These are phyloP conservation scores for Coix lacrymajobi DNA, from an alignment of 176 grass and related monocot species.

Conservation along the genomic window DNA sequence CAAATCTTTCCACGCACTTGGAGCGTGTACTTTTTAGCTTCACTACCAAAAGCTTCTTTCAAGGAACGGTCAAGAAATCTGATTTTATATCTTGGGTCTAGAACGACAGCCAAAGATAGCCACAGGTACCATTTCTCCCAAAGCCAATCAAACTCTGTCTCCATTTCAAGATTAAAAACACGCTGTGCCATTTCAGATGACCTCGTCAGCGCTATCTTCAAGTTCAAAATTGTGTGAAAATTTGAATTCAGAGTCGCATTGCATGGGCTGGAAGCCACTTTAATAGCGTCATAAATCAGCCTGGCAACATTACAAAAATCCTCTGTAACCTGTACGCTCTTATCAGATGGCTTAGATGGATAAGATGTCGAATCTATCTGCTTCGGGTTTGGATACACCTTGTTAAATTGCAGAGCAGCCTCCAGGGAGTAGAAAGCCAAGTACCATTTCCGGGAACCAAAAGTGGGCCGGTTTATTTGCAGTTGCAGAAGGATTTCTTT, in stretches of 20 bases:
- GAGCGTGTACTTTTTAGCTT: neutral
- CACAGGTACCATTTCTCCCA: slow-evolving; percentile 12
- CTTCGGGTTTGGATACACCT: neutral
- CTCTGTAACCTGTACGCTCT: neutral
- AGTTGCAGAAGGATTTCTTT: neutral
- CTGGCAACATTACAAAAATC: neutral
- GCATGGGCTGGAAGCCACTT: neutral
- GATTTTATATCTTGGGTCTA: slow-evolving; percentile 26
- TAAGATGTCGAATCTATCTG: no score
- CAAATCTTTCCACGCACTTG: slow-evolving; percentile 7
- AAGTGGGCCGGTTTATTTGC: neutral
- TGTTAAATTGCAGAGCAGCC: neutral
- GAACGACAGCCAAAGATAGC: neutral
- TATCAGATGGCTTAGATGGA: neutral
- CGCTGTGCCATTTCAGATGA: neutral
- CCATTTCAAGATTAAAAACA: neutral
- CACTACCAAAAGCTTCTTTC: neutral
- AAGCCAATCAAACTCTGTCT: neutral
- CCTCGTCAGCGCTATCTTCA: neutral
- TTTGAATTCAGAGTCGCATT: neutral
- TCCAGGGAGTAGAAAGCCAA: neutral
- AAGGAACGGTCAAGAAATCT: neutral
- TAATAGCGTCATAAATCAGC: neutral
- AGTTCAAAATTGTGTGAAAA: neutral
- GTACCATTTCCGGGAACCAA: neutral